These are phyloP conservation scores for Penicillium bovifimosum DNA, from an alignment of 495 filamentous ascomycete species.

Conservation along the genomic window DNA sequence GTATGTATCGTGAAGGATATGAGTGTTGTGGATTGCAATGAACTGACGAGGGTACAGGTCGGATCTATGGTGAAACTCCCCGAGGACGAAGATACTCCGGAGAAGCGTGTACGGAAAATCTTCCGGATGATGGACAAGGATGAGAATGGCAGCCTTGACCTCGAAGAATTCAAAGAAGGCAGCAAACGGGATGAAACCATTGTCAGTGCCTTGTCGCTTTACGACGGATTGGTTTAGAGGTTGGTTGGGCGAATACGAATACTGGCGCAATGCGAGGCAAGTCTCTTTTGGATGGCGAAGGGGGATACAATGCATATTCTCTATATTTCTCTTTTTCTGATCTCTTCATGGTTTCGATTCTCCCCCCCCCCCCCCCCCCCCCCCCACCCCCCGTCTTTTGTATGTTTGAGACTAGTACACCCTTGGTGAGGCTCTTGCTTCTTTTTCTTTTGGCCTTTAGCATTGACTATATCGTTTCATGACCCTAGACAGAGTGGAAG, in stretches of 20 bases:
- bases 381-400: background rate
- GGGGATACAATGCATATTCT: slow-evolving; percentile 6
- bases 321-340: background rate
- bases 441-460: background rate
- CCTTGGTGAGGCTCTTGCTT: background rate
- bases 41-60: slow-evolving; percentile 53
- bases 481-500: background rate
- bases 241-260: slow-evolving; percentile 26
- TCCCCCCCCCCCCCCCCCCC: background rate
- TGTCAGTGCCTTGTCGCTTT: slow-evolving; percentile 90
- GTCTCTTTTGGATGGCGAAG: slow-evolving; percentile 4
- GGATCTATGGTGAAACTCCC: slow-evolving; percentile 99
- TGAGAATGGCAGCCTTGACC: slow-evolving; percentile 87
- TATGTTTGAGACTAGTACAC: slow-evolving; percentile 5
- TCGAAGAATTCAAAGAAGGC: slow-evolving; percentile 98
- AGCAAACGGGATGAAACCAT: slow-evolving; percentile 99
- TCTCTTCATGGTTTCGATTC: slow-evolving; percentile 1
- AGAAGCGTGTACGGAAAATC: slow-evolving; percentile 97
- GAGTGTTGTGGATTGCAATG: no score
- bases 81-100: slow-evolving; percentile 96
- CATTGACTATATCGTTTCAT: background rate
- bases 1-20: slow-evolving; percentile 41
- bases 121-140: slow-evolving; percentile 99
- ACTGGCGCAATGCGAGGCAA: slow-evolving; percentile 24
- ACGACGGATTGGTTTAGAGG: slow-evolving; percentile 82